Evolutionary conservation across 805 yeast species (phyloP).

Genomic region (Ogataea naganishii): DNA sequence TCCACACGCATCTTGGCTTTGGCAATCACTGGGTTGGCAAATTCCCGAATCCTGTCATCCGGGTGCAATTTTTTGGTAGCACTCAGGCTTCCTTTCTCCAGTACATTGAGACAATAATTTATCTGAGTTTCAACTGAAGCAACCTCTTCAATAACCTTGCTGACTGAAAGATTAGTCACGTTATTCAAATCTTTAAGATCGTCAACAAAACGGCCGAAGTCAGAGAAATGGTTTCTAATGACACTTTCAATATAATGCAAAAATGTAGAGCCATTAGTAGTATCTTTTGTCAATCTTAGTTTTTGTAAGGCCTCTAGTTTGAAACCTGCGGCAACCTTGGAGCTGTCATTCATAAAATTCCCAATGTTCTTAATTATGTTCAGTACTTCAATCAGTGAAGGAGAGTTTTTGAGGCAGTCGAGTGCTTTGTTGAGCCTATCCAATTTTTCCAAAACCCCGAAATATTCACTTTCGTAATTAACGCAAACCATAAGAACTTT

Average conservation of each 20-base stretch:
- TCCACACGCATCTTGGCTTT: constrained; percentile 35
- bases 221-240: constrained; percentile 58
- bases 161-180: constrained; percentile 50
- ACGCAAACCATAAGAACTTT: constrained; percentile 46
- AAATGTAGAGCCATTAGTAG: constrained; percentile 59
- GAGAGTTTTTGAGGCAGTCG: constrained; percentile 41
- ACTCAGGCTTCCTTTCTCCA: constrained; percentile 58
- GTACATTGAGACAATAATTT: constrained; percentile 42
- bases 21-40: constrained; percentile 32
- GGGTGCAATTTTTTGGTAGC: constrained; percentile 59
- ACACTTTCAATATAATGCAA: constrained; percentile 69
- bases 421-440: constrained; percentile 52
- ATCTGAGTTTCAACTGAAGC: constrained; percentile 40
- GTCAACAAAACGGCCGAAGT: constrained; percentile 48
- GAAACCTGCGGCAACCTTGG: constrained; percentile 65
- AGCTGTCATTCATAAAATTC: constrained; percentile 67
- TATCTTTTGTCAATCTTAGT: constrained; percentile 64
- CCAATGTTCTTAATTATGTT: constrained; percentile 67
- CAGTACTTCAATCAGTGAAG: constrained; percentile 47
- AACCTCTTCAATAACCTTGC: constrained; percentile 51
- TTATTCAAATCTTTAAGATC: constrained; percentile 47
- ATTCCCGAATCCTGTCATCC: constrained; percentile 47
- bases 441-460: constrained; percentile 49
- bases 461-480: constrained; percentile 57
- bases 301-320: constrained; percentile 60